A percentile compares a stretch with the other conserved stretches of the same genome.
phyloP scores from a whole-genome alignment of 306 rosid genomes.

The Citrullus colocynthis region DNA sequence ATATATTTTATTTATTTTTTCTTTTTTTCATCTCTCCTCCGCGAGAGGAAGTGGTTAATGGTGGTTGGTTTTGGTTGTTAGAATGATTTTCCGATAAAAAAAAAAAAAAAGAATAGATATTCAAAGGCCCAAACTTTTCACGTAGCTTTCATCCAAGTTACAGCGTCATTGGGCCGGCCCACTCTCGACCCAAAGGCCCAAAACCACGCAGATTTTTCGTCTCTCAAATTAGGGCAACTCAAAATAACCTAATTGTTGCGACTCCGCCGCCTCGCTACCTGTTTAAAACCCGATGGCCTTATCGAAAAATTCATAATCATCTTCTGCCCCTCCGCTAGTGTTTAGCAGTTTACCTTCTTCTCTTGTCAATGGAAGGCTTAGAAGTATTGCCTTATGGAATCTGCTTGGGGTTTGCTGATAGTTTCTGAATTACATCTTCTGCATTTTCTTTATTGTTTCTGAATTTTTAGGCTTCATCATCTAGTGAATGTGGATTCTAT shows the following conservation, averaged over 20 bases:
- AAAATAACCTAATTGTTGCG: background rate
- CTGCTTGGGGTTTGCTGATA: too few relatives aligned
- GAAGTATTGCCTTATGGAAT: too few relatives aligned
- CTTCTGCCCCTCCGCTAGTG: background rate
- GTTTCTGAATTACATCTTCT: too few relatives aligned
- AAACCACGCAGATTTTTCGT: background rate
- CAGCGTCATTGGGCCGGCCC: background rate
- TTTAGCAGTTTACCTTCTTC: background rate
- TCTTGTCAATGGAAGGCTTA: background rate
- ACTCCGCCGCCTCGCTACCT: background rate
- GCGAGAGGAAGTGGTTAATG: too few relatives aligned
- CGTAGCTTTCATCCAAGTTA: too few relatives aligned
- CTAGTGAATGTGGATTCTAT: conserved; percentile 72
- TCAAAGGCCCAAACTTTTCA: too few relatives aligned
- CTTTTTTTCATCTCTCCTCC: too few relatives aligned
- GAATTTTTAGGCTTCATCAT: conserved; percentile 45
- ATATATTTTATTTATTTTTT: too few relatives aligned
- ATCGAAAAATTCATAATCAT: background rate
- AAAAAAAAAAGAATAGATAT: too few relatives aligned
- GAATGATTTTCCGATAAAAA: too few relatives aligned
- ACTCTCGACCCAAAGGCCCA: background rate
- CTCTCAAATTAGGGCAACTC: background rate
- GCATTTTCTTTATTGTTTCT: background rate
- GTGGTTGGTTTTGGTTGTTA: too few relatives aligned
- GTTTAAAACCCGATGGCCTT: background rate